A percentile compares a stretch with the other conserved stretches of the same genome.
Conservation (phyloP, 495 filamentous ascomycete genomes). For the Xylaria grammica region DNA sequence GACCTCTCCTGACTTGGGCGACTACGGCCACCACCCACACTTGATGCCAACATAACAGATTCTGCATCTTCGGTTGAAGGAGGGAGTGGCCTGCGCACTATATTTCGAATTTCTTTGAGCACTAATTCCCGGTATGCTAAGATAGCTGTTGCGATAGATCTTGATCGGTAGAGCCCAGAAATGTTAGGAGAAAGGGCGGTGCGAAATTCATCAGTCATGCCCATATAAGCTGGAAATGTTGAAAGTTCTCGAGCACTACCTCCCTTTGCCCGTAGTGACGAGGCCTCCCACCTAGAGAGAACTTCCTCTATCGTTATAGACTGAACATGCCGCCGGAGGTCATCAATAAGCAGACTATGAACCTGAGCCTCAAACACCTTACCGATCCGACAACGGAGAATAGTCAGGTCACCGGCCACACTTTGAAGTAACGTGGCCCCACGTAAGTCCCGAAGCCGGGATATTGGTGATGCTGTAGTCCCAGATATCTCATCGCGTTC, state of each 20-base stretch:
- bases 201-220: conserved; percentile 63
- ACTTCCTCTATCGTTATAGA: conserved; percentile 39
- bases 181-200: conserved; percentile 63
- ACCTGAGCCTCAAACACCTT: conserved; percentile 77
- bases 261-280: conserved; percentile 47
- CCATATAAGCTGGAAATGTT: conserved; percentile 66
- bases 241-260: conserved; percentile 60
- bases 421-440: conserved; percentile 71
- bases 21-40: conserved; percentile 61
- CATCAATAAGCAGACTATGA: conserved; percentile 69
- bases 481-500: conserved; percentile 43
- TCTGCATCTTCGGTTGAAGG: conserved; percentile 79
- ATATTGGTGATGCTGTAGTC: conserved; percentile 20
- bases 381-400: conserved; percentile 70
- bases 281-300: conserved; percentile 63
- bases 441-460: conserved; percentile 63
- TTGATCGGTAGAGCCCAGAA: conserved; percentile 68
- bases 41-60: conserved; percentile 74
- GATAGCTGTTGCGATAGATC: conserved; percentile 68
- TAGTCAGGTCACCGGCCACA: conserved; percentile 66
- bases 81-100: conserved; percentile 78
- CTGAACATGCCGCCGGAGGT: conserved; percentile 70
- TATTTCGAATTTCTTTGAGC: conserved; percentile 72
- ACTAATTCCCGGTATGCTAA: conserved; percentile 75
- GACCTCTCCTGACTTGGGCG: conserved; percentile 76